Evolutionary conservation across 2,329 filamentous ascomycete species (phyloP).

Genomic region (Epichloe glyceriae): DNA sequence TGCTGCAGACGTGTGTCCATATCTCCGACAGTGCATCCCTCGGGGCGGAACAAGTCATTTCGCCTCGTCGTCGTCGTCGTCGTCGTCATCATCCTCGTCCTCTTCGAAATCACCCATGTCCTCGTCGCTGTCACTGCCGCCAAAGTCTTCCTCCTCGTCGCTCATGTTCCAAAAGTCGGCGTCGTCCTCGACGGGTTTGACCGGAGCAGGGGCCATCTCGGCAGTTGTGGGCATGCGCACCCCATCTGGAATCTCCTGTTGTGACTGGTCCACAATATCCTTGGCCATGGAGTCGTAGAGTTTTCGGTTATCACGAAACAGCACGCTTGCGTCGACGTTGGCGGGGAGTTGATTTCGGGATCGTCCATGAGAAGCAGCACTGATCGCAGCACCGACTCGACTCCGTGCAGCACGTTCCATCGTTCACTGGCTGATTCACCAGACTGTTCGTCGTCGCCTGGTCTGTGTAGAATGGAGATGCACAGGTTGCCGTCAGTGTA

Average conservation of each 20-base stretch:
- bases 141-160: conserved; percentile 66
- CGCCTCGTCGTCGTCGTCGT: conserved; percentile 3
- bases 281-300: conserved; percentile 58
- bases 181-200: conserved; percentile 51
- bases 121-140: conserved; percentile 57
- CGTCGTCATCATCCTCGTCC: conserved; percentile 33
- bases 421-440: conserved; percentile 82
- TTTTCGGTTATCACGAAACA: conserved; percentile 61
- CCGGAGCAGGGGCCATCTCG: conserved; percentile 46
- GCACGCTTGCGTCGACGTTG: conserved; percentile 84
- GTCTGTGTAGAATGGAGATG: conserved; percentile 89
- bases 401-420: conserved; percentile 88
- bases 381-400: conserved; percentile 87
- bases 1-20: conserved; percentile 1
- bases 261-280: conserved; percentile 59
- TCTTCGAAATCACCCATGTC: conserved; percentile 48
- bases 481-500: conserved; percentile 84
- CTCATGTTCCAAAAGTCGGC: conserved; percentile 73
- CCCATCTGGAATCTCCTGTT: conserved; percentile 64
- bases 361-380: conserved; percentile 87
- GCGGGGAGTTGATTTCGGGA: conserved; percentile 88
- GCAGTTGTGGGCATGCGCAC: conserved; percentile 72
- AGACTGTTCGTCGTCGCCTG: conserved; percentile 85
- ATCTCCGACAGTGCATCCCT: background rate
- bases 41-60: background rate